These are phyloP conservation scores for Elaphomyces granulatus DNA, from an alignment of 495 filamentous ascomycete species.

Conservation along the genomic window DNA sequence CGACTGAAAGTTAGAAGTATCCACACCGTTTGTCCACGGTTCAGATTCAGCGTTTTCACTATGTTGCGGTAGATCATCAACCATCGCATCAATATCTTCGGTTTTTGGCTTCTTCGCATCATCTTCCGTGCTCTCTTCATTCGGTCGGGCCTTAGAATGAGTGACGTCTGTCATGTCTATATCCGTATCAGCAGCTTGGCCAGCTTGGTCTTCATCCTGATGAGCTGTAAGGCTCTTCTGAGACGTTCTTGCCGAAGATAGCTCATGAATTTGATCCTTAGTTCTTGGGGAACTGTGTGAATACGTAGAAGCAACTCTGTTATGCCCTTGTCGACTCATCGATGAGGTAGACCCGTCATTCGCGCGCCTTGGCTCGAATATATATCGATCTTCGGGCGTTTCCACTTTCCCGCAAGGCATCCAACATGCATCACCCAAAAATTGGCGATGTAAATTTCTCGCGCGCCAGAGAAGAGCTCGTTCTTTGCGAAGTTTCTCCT, in stretches of 20 bases:
- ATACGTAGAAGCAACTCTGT: too few species aligned
- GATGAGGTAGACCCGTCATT: slow-evolving; percentile 2
- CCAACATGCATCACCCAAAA: slow-evolving; percentile 71
- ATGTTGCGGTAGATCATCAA: slow-evolving; percentile 27
- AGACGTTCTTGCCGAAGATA: too few species aligned
- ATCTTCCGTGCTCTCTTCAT: slow-evolving; percentile 3
- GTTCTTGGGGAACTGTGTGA: too few species aligned
- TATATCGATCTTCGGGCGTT: slow-evolving; percentile 22
- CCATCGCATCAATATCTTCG: slow-evolving; percentile 26
- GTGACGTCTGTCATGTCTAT: slow-evolving; percentile 33
- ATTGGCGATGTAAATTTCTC: slow-evolving; percentile 59
- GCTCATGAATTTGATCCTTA: too few species aligned
- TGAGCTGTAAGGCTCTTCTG: neutral
- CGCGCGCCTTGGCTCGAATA: slow-evolving; percentile 21
- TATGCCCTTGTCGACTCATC: slow-evolving; percentile 9
- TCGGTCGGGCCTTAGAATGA: slow-evolving; percentile 4
- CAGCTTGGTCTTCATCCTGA: slow-evolving; percentile 3
- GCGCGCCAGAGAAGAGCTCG: slow-evolving; percentile 58
- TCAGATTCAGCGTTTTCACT: slow-evolving; percentile 8
- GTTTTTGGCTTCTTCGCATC: slow-evolving; percentile 19
- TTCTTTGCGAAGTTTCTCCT: slow-evolving; percentile 62
- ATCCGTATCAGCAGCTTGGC: slow-evolving; percentile 16
- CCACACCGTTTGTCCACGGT: slow-evolving; percentile 6
- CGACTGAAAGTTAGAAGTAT: neutral
- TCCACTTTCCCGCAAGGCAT: slow-evolving; percentile 49